Percentiles rank a stretch among this genome's conserved stretches.
Evolutionary conservation across 202 grass and related monocot genomes (phyloP).

Genomic region (Carex arenaria): DNA sequence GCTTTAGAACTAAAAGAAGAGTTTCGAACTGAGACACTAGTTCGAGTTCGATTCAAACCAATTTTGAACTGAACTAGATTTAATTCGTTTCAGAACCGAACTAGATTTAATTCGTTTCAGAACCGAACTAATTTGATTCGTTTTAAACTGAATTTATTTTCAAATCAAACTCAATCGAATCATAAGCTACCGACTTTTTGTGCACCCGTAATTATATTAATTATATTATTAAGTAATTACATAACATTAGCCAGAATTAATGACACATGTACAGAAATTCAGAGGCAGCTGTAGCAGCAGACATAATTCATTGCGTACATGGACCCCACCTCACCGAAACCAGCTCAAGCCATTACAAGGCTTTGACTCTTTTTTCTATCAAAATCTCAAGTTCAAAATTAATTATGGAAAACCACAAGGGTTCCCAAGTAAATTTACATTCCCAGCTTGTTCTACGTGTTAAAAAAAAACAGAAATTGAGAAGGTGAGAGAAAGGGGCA

Average conservation of each 20-base stretch:
- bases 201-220: no score
- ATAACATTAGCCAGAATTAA: background rate
- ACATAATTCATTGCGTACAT: background rate
- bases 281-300: background rate
- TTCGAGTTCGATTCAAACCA: no score
- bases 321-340: conserved; percentile 23
- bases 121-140: no score
- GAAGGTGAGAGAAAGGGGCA: background rate
- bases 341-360: conserved; percentile 10
- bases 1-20: no score
- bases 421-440: background rate
- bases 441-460: background rate
- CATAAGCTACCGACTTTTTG: no score
- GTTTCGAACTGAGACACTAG: no score
- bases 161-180: no score
- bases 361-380: background rate
- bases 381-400: background rate
- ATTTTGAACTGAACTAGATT: no score
- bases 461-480: background rate
- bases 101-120: no score
- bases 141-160: no score
- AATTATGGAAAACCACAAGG: conserved; percentile 1
- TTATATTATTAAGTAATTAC: background rate
- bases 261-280: background rate
- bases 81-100: no score